Evolutionary conservation across 768 basidiomycete species (phyloP).

Genomic region (Suillus tomentosus): DNA sequence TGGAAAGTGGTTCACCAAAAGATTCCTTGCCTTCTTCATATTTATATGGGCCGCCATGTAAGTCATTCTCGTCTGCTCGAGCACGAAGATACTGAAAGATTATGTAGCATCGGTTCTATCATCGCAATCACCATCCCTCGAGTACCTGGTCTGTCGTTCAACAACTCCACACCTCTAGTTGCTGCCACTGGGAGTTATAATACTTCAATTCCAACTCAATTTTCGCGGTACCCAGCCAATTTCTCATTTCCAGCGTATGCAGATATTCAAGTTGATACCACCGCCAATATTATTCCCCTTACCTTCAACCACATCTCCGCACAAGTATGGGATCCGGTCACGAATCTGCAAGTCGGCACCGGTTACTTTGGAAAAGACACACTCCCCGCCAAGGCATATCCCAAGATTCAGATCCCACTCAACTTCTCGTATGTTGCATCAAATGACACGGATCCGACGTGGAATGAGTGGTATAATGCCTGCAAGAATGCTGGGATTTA

Average conservation of each 20-base stretch:
- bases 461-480: conserved; percentile 76
- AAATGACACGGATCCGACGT: conserved; percentile 83
- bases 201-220: conserved; percentile 55
- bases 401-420: conserved; percentile 71
- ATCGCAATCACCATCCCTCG: conserved; percentile 84
- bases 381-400: conserved; percentile 66
- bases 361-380: conserved; percentile 63
- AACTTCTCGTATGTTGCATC: conserved; percentile 81
- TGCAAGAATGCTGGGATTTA: conserved; percentile 64
- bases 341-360: conserved; percentile 61
- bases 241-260: conserved; percentile 85
- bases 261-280: conserved; percentile 76
- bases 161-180: conserved; percentile 54
- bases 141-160: conserved; percentile 72
- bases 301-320: conserved; percentile 70
- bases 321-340: conserved; percentile 67
- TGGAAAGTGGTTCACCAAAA: conserved; percentile 77
- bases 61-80: conserved; percentile 27
- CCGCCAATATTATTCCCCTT: conserved; percentile 73
- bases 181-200: conserved; percentile 62
- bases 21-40: conserved; percentile 66
- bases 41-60: conserved; percentile 61
- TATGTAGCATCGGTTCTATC: conserved; percentile 59
- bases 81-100: conserved; percentile 10
- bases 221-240: conserved; percentile 81